A percentile compares a stretch with the other conserved stretches of the same genome.
Conservation (phyloP, 2,329 filamentous ascomycete genomes). For the Apiospora aurea region DNA sequence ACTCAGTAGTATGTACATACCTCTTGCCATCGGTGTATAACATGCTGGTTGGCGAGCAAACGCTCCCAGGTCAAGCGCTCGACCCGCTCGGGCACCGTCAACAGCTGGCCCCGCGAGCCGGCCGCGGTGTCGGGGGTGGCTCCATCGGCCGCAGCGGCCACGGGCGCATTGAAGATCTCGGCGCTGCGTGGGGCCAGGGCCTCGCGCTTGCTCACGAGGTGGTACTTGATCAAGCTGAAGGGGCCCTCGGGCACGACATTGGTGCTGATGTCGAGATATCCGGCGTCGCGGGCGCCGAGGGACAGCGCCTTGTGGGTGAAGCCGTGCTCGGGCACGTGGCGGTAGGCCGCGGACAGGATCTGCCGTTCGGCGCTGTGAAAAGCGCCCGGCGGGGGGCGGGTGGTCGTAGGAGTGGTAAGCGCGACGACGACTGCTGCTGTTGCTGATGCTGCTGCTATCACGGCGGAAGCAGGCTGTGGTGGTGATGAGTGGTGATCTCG, state of each 20-base stretch:
- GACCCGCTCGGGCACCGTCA: slow-evolving; percentile 68
- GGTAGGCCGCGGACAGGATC: slow-evolving; percentile 83
- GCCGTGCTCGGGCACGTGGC: slow-evolving; percentile 80
- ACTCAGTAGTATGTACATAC: slow-evolving; percentile 54
- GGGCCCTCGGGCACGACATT: slow-evolving; percentile 81
- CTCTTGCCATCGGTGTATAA: slow-evolving; percentile 86
- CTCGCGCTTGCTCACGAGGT: slow-evolving; percentile 72
- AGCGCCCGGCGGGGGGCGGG: slow-evolving; percentile 58
- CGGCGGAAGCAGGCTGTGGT: slow-evolving; percentile 33
- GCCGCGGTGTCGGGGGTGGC: slow-evolving; percentile 35
- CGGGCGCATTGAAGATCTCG: slow-evolving; percentile 46
- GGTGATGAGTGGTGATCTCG: background rate
- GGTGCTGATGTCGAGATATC: slow-evolving; percentile 85
- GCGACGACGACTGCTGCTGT: no score
- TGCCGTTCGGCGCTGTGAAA: slow-evolving; percentile 74
- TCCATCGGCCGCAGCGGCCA: background rate
- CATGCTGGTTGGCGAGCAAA: slow-evolving; percentile 73
- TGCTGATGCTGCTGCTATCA: background rate
- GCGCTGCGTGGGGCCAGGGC: slow-evolving; percentile 56
- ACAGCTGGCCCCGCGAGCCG: slow-evolving; percentile 39
- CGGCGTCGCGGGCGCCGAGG: slow-evolving; percentile 81
- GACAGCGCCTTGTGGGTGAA: slow-evolving; percentile 79
- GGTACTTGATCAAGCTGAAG: slow-evolving; percentile 83
- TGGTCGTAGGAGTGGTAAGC: slow-evolving; percentile 80
- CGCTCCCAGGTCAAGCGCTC: slow-evolving; percentile 78